A percentile compares a stretch with the other conserved stretches of the same genome.
Evolutionary conservation across 2,329 filamentous ascomycete genomes (phyloP).

Genomic region (Beauveria bassiana): DNA sequence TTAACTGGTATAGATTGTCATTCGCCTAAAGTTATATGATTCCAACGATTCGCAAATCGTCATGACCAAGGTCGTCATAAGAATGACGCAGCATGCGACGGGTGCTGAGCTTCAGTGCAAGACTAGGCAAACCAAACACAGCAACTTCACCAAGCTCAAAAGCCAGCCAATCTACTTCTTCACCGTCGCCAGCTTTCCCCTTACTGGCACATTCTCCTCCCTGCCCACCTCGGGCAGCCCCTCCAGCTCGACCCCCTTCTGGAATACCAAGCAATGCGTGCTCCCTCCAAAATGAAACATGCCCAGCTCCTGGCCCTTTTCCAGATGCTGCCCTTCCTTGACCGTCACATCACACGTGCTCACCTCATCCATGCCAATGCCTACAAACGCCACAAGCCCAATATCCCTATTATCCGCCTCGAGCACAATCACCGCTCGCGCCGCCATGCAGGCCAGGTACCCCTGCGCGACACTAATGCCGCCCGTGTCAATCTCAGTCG

Average conservation of each 20-base stretch:
- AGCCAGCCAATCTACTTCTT: background rate
- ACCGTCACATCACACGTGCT: constrained; percentile 66
- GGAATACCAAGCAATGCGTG: constrained; percentile 61
- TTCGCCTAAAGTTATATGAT: too few relatives aligned
- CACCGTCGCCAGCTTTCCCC: constrained; percentile 26
- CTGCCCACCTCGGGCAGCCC: constrained; percentile 29
- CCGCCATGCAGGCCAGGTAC: constrained; percentile 59
- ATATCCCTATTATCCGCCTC: constrained; percentile 60
- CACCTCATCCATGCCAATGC: constrained; percentile 71
- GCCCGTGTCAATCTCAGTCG: constrained; percentile 28
- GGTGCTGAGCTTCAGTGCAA: too few relatives aligned
- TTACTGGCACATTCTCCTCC: constrained; percentile 32
- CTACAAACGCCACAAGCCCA: constrained; percentile 62
- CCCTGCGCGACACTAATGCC: constrained; percentile 50
- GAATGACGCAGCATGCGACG: too few relatives aligned
- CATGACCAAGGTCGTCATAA: too few relatives aligned
- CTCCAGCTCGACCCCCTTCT: constrained; percentile 42
- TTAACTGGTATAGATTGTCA: too few relatives aligned
- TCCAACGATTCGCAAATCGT: too few relatives aligned
- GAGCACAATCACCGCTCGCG: constrained; percentile 62
- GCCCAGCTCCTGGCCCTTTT: constrained; percentile 64
- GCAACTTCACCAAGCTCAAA: too few relatives aligned
- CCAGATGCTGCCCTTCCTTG: constrained; percentile 54
- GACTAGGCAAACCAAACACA: too few relatives aligned
- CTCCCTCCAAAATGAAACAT: constrained; percentile 77